Evolutionary conservation across 495 filamentous ascomycete genomes (phyloP), one percentile per base, ranked within the genome.

Genomic region (Darksidea phi): DNA sequence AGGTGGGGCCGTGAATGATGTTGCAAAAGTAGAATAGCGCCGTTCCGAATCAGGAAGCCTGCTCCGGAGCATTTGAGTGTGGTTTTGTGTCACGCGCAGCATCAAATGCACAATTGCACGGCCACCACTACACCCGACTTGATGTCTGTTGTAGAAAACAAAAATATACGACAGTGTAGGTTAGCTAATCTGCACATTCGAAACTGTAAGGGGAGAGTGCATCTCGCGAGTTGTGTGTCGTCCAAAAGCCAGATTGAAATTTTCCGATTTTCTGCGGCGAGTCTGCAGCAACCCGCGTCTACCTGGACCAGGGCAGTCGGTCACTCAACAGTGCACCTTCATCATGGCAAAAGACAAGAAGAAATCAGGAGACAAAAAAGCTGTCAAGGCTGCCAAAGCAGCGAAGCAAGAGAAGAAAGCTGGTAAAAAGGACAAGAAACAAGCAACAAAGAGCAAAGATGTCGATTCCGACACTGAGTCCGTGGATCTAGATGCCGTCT

Each of bases 401-500:
- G 63, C 63, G n/a, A 67, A 86, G 76, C 83, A 85, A 66, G 75
- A 81, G 54, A 87, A 87, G 71, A 84, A 85, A 70, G 80, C 81
- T 53, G 79, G 79, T 58, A 82, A 87, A 67, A 82, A 80, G 6
- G 81, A 85, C 54, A 86, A 86, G 71, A 88, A 86, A 59, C 75
- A 21, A 15, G 28, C 56, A 12, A 26, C 76, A 41, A 85, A 84
- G 63, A 71, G 72, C 28, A 83, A 82, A 8, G 68, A 78, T 38
- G 86, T 83, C 23, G 89, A 90, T 69, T 91, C 87, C 71, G 88
- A 94, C 70, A 88, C 78, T 37, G 91, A 96, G 75, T 91, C 96
- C 66, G 84, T 92, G n/a, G 94, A 98, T 75, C 78, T 98, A 42
- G 94, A 98, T 73, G 84, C 86, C n/a, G 90, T 98, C n/a, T 85